Conservation (phyloP, 805 yeast genomes). For the Myxozyma lipomycoides region DNA sequence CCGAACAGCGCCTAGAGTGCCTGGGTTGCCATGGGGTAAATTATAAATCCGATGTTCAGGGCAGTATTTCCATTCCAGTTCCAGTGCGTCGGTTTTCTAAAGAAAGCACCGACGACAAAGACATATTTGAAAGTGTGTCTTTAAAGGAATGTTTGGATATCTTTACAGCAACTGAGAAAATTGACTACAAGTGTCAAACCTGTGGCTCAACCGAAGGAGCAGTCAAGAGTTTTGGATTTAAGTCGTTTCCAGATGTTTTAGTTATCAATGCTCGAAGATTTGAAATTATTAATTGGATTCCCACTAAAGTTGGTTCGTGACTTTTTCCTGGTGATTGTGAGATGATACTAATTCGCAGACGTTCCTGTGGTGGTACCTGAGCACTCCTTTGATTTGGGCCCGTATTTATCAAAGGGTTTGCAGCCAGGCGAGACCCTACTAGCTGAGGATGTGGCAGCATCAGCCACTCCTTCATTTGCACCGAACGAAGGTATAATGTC, state of each 20-base stretch:
- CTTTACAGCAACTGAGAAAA: conserved; percentile 47
- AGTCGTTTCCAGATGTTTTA: conserved; percentile 65
- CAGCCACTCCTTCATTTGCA: conserved; percentile 38
- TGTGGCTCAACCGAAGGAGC: conserved; percentile 45
- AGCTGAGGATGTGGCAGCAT: conserved; percentile 38
- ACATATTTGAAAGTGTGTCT: conserved; percentile 47
- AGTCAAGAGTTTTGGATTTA: conserved; percentile 48
- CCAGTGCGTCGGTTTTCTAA: conserved; percentile 34
- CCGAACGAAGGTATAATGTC: conserved; percentile 56
- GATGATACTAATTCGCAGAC: conserved; percentile 35
- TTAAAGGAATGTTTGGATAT: conserved; percentile 49
- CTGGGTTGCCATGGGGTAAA: conserved; percentile 57
- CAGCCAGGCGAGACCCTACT: conserved; percentile 42
- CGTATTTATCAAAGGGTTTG: conserved; percentile 43
- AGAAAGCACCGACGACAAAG: conserved; percentile 45
- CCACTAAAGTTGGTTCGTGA: conserved; percentile 53
- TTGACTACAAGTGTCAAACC: conserved; percentile 61
- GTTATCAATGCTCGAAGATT: conserved; percentile 75
- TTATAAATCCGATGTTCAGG: conserved; percentile 52
- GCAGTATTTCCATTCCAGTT: conserved; percentile 61
- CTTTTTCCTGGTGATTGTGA: not conserved
- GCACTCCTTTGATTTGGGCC: conserved; percentile 44
- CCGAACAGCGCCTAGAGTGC: conserved; percentile 62
- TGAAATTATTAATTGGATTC: conserved; percentile 83
- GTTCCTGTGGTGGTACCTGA: conserved; percentile 61